phyloP scores from a whole-genome alignment of 75 land plant species.

The Picea sitchensis region DNA sequence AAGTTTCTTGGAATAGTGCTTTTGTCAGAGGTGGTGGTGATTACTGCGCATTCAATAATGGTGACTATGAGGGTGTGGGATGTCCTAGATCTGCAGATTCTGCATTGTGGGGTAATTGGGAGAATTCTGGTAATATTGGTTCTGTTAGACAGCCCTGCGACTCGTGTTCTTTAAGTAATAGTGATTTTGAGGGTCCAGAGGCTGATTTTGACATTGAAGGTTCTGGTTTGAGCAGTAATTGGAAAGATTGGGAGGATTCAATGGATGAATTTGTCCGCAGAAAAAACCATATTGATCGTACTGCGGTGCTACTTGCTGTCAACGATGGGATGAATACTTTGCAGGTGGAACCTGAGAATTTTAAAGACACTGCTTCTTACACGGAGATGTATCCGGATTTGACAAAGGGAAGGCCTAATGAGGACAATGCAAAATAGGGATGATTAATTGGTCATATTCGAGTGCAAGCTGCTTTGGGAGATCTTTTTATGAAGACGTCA shows the following conservation, averaged over 20 bases:
- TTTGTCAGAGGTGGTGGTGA: no score
- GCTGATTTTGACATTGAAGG: neutral
- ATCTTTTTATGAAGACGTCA: no score
- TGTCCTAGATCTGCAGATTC: no score
- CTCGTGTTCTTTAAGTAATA: neutral
- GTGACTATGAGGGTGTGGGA: no score
- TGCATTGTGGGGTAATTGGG: no score
- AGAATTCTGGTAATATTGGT: neutral
- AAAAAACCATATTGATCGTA: neutral
- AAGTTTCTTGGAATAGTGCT: neutral
- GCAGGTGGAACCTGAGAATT: no score
- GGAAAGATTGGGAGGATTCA: neutral
- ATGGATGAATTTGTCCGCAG: neutral
- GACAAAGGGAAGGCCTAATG: no score
- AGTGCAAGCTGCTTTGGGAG: neutral
- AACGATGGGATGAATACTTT: no score
- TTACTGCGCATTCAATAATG: no score
- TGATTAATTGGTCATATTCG: no score
- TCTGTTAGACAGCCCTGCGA: neutral
- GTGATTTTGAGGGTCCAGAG: constrained; percentile 1
- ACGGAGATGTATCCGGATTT: no score
- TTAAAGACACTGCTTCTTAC: neutral
- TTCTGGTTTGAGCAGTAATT: constrained; percentile 1
- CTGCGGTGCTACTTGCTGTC: neutral
- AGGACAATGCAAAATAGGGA: no score